Conservation (phyloP, 2,329 filamentous ascomycete species). For the Fusarium longipes region DNA sequence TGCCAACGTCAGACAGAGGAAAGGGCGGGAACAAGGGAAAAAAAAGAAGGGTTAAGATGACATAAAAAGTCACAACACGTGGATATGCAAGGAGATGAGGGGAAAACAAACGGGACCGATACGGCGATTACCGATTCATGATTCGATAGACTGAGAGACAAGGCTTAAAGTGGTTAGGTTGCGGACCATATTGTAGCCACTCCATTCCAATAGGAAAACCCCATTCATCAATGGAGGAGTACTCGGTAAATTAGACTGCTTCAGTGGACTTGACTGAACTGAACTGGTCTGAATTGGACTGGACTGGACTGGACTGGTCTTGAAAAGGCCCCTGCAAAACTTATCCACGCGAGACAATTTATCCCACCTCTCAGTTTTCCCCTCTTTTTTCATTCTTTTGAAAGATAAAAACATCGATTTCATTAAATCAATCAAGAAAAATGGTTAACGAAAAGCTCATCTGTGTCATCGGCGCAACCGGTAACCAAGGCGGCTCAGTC, state of each 20-base stretch:
- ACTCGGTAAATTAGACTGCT: neutral
- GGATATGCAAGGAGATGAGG: neutral
- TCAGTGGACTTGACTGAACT: no score
- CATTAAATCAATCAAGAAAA: neutral
- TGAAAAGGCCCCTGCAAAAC: neutral
- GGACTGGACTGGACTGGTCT: neutral
- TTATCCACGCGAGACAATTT: neutral
- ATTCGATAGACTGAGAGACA: neutral
- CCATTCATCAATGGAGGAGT: neutral
- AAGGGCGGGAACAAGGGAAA: neutral
- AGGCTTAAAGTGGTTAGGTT: neutral
- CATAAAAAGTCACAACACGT: neutral
- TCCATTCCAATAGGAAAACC: neutral
- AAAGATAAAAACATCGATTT: neutral
- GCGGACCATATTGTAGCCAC: neutral
- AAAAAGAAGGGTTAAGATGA: neutral
- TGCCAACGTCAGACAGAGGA: neutral
- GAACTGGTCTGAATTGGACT: no score
- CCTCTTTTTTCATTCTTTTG: neutral
- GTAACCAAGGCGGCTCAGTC: constrained; percentile 65
- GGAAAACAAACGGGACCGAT: neutral
- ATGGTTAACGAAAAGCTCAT: constrained; percentile 51
- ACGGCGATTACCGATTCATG: neutral
- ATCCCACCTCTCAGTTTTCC: neutral
- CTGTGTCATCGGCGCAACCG: constrained; percentile 61